A percentile compares a stretch with the other conserved stretches of the same genome.
Evolutionary conservation across 1,284 basidiomycete genomes (phyloP).

Genomic region (Cutaneotrichosporon arboriforme): DNA sequence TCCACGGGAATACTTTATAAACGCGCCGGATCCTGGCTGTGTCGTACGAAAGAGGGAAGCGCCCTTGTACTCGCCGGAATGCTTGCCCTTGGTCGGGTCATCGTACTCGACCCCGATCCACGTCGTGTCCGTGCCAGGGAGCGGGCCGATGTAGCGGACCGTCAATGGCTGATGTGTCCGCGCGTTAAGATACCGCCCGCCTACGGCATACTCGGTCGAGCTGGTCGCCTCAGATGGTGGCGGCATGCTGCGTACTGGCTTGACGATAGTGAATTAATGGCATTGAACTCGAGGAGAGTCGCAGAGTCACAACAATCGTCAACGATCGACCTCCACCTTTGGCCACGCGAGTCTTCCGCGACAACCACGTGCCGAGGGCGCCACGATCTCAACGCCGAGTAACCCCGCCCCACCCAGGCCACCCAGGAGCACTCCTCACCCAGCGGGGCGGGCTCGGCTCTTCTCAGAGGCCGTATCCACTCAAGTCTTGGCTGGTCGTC

Average conservation of each 20-base stretch:
- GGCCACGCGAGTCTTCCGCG: not conserved
- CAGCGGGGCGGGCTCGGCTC: not conserved
- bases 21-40: constrained; percentile 40
- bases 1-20: constrained; percentile 26
- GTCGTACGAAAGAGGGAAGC: constrained; percentile 62
- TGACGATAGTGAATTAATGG: not conserved
- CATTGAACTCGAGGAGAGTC: too few species aligned
- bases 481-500: not conserved
- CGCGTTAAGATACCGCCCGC: constrained; percentile 33
- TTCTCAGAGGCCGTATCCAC: not conserved
- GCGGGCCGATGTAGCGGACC: constrained; percentile 37
- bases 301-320: not conserved
- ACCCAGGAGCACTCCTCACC: not conserved
- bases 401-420: not conserved
- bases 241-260: not conserved
- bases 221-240: not conserved
- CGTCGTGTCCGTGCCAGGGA: constrained; percentile 20
- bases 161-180: constrained; percentile 35
- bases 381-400: not conserved
- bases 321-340: constrained; percentile 1
- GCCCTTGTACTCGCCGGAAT: constrained; percentile 74
- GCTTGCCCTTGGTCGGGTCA: constrained; percentile 72
- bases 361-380: not conserved
- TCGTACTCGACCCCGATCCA: constrained; percentile 99
- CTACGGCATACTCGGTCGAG: constrained; percentile 14